phyloP scores from a whole-genome alignment of 1,139 yeast species.

The Taphrina pruni region DNA sequence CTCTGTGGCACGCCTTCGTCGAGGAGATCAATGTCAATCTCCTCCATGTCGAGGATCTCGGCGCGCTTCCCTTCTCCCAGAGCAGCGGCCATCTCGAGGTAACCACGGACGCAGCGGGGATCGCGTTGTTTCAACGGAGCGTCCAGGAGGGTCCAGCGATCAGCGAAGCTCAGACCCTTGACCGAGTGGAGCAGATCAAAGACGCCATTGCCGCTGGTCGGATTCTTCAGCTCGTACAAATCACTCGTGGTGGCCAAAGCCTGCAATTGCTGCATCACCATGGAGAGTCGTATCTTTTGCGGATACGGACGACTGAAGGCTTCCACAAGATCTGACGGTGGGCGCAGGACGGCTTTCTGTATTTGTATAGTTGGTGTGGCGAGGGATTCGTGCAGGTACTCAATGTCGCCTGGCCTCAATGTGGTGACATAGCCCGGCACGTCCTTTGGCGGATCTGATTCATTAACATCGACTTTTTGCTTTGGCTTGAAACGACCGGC shows the following conservation, averaged over 20 bases:
- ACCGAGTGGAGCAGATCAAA: slow-evolving; percentile 57
- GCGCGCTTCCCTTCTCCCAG: slow-evolving; percentile 44
- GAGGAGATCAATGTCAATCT: slow-evolving; percentile 45
- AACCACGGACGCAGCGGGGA: slow-evolving; percentile 36
- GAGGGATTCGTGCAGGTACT: slow-evolving; percentile 57
- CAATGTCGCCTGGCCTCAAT: slow-evolving; percentile 56
- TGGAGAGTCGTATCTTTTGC: slow-evolving; percentile 56
- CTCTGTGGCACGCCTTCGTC: slow-evolving; percentile 49
- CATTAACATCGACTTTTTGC: slow-evolving; percentile 39
- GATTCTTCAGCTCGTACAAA: slow-evolving; percentile 56
- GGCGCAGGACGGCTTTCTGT: slow-evolving; percentile 69
- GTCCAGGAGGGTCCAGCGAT: slow-evolving; percentile 64
- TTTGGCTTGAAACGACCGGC: slow-evolving; percentile 76
- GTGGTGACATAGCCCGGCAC: slow-evolving; percentile 67
- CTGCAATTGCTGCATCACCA: slow-evolving; percentile 60
- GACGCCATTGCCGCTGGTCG: slow-evolving; percentile 55
- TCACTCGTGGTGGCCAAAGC: slow-evolving; percentile 52
- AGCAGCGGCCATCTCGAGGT: slow-evolving; percentile 44
- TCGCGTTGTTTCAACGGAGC: slow-evolving; percentile 51
- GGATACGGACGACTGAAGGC: slow-evolving; percentile 64
- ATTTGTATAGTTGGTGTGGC: slow-evolving; percentile 58
- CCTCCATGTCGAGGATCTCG: slow-evolving; percentile 44
- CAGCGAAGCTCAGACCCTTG: slow-evolving; percentile 55
- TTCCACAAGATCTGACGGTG: slow-evolving; percentile 65
- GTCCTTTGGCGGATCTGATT: slow-evolving; percentile 41